Conservation (phyloP, 2,329 filamentous ascomycete species). For the Colletotrichum aenigma region DNA sequence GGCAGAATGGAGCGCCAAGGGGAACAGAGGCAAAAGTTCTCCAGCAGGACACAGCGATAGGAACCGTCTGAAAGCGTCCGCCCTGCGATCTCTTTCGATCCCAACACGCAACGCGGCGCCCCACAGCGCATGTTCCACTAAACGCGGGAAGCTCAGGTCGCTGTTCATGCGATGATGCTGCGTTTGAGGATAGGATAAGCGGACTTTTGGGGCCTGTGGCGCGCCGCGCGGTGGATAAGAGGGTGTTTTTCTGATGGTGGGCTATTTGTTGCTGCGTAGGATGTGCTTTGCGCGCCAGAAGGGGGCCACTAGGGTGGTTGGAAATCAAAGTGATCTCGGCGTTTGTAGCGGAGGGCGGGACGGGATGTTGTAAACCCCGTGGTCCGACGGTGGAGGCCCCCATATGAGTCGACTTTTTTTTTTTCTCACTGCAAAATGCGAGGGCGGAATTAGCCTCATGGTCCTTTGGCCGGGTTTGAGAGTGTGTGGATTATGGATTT, state of each 20-base stretch:
- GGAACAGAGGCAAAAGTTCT: neutral
- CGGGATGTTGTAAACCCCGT: constrained; percentile 17
- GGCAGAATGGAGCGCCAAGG: neutral
- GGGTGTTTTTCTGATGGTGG: neutral
- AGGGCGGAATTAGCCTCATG: neutral
- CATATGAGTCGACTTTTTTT: neutral
- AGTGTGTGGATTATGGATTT: neutral
- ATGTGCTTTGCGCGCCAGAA: neutral
- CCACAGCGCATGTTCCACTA: neutral
- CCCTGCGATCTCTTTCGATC: neutral
- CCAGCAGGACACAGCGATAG: neutral
- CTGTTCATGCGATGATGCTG: constrained; percentile 9
- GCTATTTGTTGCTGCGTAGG: neutral
- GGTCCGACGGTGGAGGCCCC: neutral
- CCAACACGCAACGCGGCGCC: neutral
- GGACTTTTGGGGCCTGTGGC: neutral
- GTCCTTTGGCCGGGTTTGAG: neutral
- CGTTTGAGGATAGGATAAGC: neutral
- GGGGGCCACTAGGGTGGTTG: neutral
- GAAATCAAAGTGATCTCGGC: constrained; percentile 16
- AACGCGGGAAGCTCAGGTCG: constrained; percentile 9
- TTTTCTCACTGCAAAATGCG: neutral
- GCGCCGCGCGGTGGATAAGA: neutral
- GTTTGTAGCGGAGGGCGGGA: constrained; percentile 15
- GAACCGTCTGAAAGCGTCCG: constrained; percentile 6